Conservation (phyloP, 2,329 filamentous ascomycete genomes). For the Alternaria conjuncta region DNA sequence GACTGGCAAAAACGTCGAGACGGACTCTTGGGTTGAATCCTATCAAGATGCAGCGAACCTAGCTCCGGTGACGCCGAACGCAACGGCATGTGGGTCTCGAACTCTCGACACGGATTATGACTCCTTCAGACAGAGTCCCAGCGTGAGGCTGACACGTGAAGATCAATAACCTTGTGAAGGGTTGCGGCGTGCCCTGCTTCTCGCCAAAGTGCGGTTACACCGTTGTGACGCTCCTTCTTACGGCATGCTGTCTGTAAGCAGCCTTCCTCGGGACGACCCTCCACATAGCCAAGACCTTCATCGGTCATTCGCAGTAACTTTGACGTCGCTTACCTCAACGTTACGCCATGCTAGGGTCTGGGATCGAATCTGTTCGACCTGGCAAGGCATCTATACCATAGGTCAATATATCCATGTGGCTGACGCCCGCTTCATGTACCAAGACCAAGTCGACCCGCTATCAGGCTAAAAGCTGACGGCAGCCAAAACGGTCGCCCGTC, state of each 20-base stretch:
- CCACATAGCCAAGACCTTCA: slow-evolving; percentile 15
- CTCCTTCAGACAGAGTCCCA: neutral
- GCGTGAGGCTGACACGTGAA: slow-evolving; percentile 10
- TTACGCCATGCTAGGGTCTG: slow-evolving; percentile 19
- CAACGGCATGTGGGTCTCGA: slow-evolving; percentile 4
- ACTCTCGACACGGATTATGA: neutral
- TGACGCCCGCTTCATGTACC: slow-evolving; percentile 24
- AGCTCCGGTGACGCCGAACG: slow-evolving; percentile 12
- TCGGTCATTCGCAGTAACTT: slow-evolving; percentile 12
- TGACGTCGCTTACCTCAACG: slow-evolving; percentile 18
- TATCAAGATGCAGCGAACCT: slow-evolving; percentile 1
- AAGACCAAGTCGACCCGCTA: slow-evolving; percentile 21
- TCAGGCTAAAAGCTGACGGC: slow-evolving; percentile 35
- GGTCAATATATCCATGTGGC: slow-evolving; percentile 29
- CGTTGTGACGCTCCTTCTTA: neutral
- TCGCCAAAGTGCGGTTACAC: neutral
- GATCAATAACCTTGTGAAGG: neutral
- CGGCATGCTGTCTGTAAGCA: slow-evolving; percentile 31
- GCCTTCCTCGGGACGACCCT: slow-evolving; percentile 38
- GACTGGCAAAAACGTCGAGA: slow-evolving; percentile 14
- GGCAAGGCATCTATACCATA: slow-evolving; percentile 25
- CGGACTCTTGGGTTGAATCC: slow-evolving; percentile 15
- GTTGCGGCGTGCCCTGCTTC: neutral
- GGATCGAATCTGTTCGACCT: slow-evolving; percentile 21
- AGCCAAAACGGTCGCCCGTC: slow-evolving; percentile 27